phyloP scores from a whole-genome alignment of 192 early-diverging fungal genomes.

The Cetraspora pellucida region DNA sequence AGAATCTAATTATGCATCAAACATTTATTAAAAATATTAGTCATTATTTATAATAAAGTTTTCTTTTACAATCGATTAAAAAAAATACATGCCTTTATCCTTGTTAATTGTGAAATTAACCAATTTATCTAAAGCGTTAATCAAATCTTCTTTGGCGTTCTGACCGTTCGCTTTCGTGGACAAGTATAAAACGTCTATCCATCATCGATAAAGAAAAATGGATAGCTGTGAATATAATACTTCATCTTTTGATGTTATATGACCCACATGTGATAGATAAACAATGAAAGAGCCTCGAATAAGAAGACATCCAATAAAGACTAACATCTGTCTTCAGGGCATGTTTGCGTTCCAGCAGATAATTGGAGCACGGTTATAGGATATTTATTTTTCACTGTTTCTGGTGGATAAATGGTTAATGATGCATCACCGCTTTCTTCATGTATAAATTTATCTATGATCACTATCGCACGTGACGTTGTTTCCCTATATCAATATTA shows the following conservation, averaged over 20 bases:
- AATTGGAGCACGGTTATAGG: conserved; percentile 47
- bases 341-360: conserved; percentile 45
- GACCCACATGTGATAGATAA: not conserved
- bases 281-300: not conserved
- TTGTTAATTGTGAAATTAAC: conserved; percentile 2
- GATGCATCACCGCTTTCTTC: conserved; percentile 41
- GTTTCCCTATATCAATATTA: conserved; percentile 40
- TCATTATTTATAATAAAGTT: conserved; percentile 19
- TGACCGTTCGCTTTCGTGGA: conserved; percentile 20
- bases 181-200: conserved; percentile 41
- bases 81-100: not conserved
- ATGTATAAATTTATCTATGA: conserved; percentile 48
- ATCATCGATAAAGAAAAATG: not conserved
- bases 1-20: conserved; percentile 4
- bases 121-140: conserved; percentile 22
- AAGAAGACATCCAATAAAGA: not conserved
- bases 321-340: conserved; percentile 49
- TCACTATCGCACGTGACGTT: conserved; percentile 50
- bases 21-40: conserved; percentile 14
- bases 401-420: conserved; percentile 39
- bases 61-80: conserved; percentile 33
- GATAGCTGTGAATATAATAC: not conserved
- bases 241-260: not conserved
- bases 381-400: conserved; percentile 39
- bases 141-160: conserved; percentile 29